Base-by-base conservation (phyloP, 768 basidiomycete genomes). In the Psilocybe tampanensis region DNA sequence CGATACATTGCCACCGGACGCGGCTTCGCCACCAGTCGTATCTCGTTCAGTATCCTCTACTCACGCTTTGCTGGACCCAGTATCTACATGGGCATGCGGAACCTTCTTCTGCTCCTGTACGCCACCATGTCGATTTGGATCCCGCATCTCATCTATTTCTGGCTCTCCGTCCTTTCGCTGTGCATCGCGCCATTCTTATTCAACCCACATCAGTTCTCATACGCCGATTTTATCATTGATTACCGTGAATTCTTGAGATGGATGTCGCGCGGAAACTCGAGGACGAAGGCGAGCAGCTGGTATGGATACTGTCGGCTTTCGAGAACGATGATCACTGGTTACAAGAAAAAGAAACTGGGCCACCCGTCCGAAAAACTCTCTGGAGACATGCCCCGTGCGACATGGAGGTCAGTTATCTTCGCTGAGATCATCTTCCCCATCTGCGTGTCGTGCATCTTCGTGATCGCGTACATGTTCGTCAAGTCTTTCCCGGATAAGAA, bases 121-220 rank as follows among this genome's bases (percentile, higher is more conserved):
- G 86, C 89, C 64, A 93, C 95, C 44, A 80, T 98, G 78, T 77
- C 93, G 21, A 83, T 99, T 64, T 98, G 93, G 90, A 91, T 93
- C 55, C 92, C 93, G 4, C 90, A 94, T 74, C 79, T 98, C 64
- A 93, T 96, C 75, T 99, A 98, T 82, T 99, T 98, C 86, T 98
- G 96, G 96, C 83, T 94, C 71, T 96, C 97, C 15, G 94, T 98
- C 55, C 72, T 95, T 57, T 95, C 95, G 9, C 85, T 99, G 18
- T 96, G 94, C 74, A 83, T 98, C 64, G 94, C 97, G 33, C 97
- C 97, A 0, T 99, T 98, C 86, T 61, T 99, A 58, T 99, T 99
- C 86, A 99, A 99, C 76, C 97, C 97, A n/a, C 96, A 99, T 74
- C 97, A 98, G 73, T 99, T 98, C 83, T 93, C 94, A 9, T 93